Base-by-base conservation (phyloP, 768 basidiomycete genomes). In the Termitomyces sp. region DNA sequence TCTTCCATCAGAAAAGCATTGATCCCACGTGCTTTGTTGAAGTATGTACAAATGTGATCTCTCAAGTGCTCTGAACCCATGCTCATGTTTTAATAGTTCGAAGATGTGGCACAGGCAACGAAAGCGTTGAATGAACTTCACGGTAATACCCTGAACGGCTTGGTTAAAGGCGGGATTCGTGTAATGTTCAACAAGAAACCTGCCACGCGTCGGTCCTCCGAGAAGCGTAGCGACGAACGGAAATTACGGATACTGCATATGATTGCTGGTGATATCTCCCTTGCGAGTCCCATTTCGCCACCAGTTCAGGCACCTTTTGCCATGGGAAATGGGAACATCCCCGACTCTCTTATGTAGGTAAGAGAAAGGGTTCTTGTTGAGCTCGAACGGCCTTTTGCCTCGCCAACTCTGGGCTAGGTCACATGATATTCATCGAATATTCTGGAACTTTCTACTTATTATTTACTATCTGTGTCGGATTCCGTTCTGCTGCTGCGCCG, bases 111-210 rank as follows among this genome's bases (percentile, higher is more conserved):
- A 11, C 85, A 79, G 69, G 96, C 96, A 12, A 86, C 92, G 7
- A 86, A 84, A 71, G 91, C 96, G 18, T 80, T 98, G 68, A 84
- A 89, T 61, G 91, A 94, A 51, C 79, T 98, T 62, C 94, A 97
- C 59, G 97, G 97, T 33, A 83, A 95, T 70, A 92, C 86, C 20
- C 80, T 99, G 45, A 85, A 87, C 60, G 96, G 96, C 11, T 77
- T 95, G 36, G 90, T 98, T 71, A 97, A 96, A 77, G 92, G 93
- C 60, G 92, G 92, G 20, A 97, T 99, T 63, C 88, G 96, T 46
- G 76, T 98, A 57, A 96, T 95, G 9, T 99, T 96, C 75, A 96
- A 94, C 76, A 98, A 96, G 83, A 96, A 97, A 71, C 94, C 96
- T 11, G 82, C 97, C 20, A 95, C 2, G 4, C 50, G 89, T 92